Conservation (phyloP, 306 rosid genomes). For the Alnus rubra region DNA sequence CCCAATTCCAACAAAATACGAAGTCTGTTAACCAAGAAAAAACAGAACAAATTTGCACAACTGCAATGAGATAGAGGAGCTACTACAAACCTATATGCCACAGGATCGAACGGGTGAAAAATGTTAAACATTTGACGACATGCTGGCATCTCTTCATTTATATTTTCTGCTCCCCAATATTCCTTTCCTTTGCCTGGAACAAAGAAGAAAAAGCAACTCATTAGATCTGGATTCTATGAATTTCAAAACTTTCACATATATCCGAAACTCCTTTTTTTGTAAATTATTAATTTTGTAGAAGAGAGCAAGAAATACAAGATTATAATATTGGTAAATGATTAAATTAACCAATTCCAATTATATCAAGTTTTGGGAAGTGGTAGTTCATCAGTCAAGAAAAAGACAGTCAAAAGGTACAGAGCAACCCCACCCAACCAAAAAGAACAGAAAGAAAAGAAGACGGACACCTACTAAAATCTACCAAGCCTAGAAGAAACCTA, state of each 20-base stretch:
- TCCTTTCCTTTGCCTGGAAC: conserved; percentile 79
- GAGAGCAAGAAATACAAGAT: background rate
- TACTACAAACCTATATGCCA: conserved; percentile 80
- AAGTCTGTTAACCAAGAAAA: background rate
- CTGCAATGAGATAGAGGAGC: conserved; percentile 16
- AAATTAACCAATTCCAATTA: no score
- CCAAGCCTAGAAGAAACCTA: background rate
- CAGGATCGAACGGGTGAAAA: conserved; percentile 98
- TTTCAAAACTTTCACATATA: conserved; percentile 13
- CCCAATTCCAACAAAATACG: background rate
- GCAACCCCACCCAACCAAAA: background rate
- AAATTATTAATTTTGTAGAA: conserved; percentile 5
- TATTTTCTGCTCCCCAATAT: conserved; percentile 87
- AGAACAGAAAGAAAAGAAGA: background rate
- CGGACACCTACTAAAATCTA: background rate
- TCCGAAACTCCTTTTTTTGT: background rate
- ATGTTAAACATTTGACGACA: conserved; percentile 92
- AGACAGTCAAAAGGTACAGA: background rate
- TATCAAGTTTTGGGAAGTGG: no score
- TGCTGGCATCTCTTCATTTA: conserved; percentile 90
- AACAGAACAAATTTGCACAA: conserved; percentile 1
- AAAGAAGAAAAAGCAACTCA: conserved; percentile 19
- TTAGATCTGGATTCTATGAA: conserved; percentile 7
- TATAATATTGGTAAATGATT: no score
- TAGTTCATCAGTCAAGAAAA: background rate